Percentiles rank a stretch among this genome's conserved stretches.
These are phyloP conservation scores for Neurospora sp. DNA, from an alignment of 495 filamentous ascomycete species.

Conservation along the genomic window DNA sequence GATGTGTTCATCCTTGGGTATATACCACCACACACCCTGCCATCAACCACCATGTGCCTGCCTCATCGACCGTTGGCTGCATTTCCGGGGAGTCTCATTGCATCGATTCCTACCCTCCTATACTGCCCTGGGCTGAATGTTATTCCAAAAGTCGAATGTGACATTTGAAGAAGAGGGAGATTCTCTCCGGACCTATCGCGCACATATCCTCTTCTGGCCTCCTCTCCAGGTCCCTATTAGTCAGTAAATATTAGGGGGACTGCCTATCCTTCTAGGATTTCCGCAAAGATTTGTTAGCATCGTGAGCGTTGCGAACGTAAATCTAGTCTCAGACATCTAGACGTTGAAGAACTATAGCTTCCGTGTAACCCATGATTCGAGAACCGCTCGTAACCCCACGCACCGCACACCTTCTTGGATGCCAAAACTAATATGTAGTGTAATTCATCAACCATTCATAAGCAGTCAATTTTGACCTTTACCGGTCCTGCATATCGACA, in stretches of 20 bases:
- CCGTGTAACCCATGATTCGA: background rate
- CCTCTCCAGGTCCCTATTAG: background rate
- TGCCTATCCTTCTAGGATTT: background rate
- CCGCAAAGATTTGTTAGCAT: background rate
- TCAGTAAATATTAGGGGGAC: background rate
- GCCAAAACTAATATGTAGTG: background rate
- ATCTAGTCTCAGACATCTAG: background rate
- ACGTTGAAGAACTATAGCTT: background rate
- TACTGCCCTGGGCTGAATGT: background rate
- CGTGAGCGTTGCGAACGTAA: background rate
- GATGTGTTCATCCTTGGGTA: background rate
- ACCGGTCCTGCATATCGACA: background rate
- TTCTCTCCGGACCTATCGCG: background rate
- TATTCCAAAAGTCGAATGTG: background rate
- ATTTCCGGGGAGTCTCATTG: background rate
- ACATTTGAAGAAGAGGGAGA: background rate
- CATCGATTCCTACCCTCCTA: background rate
- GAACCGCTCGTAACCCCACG: background rate
- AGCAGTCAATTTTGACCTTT: background rate
- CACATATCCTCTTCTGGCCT: background rate
- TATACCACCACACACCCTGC: background rate
- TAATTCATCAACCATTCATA: background rate
- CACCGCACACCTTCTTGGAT: background rate
- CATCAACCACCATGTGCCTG: background rate
- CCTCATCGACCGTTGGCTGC: background rate